Base-by-base conservation (phyloP, 2,329 filamentous ascomycete genomes). In the Diaporthe amygdali region DNA sequence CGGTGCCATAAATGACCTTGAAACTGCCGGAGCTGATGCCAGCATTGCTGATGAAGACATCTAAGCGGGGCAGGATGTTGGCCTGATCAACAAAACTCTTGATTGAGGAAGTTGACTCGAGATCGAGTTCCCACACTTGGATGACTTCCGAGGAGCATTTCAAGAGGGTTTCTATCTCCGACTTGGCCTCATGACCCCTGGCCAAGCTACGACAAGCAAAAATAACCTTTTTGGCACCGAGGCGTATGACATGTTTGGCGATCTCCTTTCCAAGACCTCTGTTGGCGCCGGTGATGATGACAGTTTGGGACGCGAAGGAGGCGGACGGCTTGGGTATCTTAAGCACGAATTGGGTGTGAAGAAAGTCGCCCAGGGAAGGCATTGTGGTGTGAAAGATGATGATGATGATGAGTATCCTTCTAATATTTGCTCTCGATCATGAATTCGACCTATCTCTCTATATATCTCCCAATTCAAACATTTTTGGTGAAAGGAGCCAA, bases 111-210 rank as follows among this genome's bases (percentile, higher is more conserved):
- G 80, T 76, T 3, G 80, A 81, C 34, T 78, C 77, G 51, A 81
- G 81, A 75, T 84, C 82, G 75, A 82, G 81, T 76, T 81, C 77
- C 68, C 84, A 79, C 59, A 83, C 79, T 70, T 84, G 81, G 41
- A 82, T 76, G 68, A 79, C 79, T 22, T 74, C 51, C 2, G 68
- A 66, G 8, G 73, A 73, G 22, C 73, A 71, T 22, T 72, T 66
- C 25, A 81, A 72, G 1, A 76, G 55, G 15, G 32, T 20, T 30
- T 64, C 71, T n/a, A 71, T 49, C 66, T 80, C 74, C 6, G 81
- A 75, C 17, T 78, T 78, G 5, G 72, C 71, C 15, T 78, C 73
- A 56, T 81, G 77, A 63, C 74, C 72, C 56, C 63, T 52, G 5
- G 76, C 74, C 9, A 72, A 55, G 47, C 79, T 80, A 61, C 83